Conservation (phyloP, 257 asterid genomes). For the Ajuga chamaepitys region DNA sequence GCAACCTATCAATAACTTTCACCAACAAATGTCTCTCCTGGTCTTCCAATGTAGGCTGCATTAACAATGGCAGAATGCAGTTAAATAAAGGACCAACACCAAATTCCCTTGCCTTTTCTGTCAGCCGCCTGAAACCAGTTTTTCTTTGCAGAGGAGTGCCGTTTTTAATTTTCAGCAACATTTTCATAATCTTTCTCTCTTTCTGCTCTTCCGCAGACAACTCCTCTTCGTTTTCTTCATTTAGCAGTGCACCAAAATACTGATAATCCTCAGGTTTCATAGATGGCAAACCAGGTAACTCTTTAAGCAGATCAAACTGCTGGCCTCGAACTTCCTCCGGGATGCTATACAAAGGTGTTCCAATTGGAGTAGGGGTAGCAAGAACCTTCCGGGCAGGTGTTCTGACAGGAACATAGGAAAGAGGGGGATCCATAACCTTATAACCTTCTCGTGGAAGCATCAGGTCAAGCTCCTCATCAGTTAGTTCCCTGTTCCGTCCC, state of each 20-base stretch:
- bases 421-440: slow-evolving; percentile 78
- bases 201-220: slow-evolving; percentile 79
- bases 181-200: slow-evolving; percentile 88
- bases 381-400: slow-evolving; percentile 90
- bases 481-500: slow-evolving; percentile 72
- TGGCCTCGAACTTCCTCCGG: slow-evolving; percentile 86
- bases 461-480: slow-evolving; percentile 83
- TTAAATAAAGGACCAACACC: slow-evolving; percentile 92
- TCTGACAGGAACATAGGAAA: slow-evolving; percentile 80
- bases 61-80: slow-evolving; percentile 79
- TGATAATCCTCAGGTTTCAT: slow-evolving; percentile 92
- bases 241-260: slow-evolving; percentile 64
- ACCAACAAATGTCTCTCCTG: slow-evolving; percentile 88
- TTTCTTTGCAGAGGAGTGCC: slow-evolving; percentile 97
- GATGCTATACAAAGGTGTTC: slow-evolving; percentile 59
- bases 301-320: slow-evolving; percentile 79
- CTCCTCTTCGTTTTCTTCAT: slow-evolving; percentile 72
- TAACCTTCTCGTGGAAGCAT: slow-evolving; percentile 90
- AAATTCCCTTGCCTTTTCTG: slow-evolving; percentile 88
- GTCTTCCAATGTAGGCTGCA: slow-evolving; percentile 94
- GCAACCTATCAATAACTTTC: slow-evolving; percentile 84
- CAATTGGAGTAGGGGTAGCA: slow-evolving; percentile 88
- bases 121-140: slow-evolving; percentile 86
- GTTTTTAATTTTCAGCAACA: slow-evolving; percentile 76
- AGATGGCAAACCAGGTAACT: slow-evolving; percentile 77